Conservation (phyloP, 768 basidiomycete genomes). For the Clavaria fumosa region DNA sequence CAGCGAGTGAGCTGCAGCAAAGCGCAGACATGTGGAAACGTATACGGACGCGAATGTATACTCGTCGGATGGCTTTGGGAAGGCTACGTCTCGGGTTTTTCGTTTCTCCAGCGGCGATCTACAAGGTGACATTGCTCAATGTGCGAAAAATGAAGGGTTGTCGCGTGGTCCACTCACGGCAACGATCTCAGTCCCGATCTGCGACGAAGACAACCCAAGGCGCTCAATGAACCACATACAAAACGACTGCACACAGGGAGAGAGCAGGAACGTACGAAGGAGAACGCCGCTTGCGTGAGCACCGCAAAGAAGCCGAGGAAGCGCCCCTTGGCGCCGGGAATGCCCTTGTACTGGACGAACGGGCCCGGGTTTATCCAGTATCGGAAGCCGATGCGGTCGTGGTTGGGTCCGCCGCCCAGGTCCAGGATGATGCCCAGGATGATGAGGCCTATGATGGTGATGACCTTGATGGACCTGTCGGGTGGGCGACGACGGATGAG, state of each 20-base stretch:
- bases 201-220: conserved; percentile 9
- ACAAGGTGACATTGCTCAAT: too few species aligned
- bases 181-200: conserved; percentile 86
- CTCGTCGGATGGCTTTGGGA: conserved; percentile 50
- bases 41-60: conserved; percentile 68
- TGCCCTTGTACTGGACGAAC: conserved; percentile 55
- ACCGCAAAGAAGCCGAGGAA: conserved; percentile 50
- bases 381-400: conserved; percentile 37
- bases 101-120: conserved; percentile 83
- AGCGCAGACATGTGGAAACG: too few species aligned
- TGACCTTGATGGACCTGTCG: conserved; percentile 88
- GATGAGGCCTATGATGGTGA: conserved; percentile 62
- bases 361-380: conserved; percentile 88
- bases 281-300: conserved; percentile 81
- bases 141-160: too few species aligned
- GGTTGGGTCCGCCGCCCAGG: conserved; percentile 39
- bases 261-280: too few species aligned
- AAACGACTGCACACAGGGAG: too few species aligned
- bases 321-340: conserved; percentile 52
- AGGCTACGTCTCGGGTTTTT: conserved; percentile 67
- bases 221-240: background rate
- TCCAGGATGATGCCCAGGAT: conserved; percentile 65
- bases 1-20: too few species aligned
- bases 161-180: conserved; percentile 35
- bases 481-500: too few species aligned